Evolutionary conservation across 2,329 filamentous ascomycete species (phyloP).

Genomic region (Xylaria polymorpha): DNA sequence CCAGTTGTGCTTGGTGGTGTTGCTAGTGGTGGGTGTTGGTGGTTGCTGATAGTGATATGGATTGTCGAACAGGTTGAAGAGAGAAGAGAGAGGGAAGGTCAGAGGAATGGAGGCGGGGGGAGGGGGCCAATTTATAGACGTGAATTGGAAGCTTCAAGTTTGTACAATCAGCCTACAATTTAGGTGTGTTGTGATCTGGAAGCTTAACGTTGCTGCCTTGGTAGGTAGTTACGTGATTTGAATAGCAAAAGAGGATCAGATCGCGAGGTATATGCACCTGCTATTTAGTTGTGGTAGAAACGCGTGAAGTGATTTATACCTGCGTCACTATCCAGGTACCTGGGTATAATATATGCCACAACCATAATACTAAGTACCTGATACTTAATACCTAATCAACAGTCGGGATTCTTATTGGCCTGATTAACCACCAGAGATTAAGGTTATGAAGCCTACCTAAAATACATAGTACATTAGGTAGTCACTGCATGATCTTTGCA

Average conservation of each 20-base stretch:
- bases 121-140: slow-evolving; percentile 2
- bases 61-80: no score
- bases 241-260: background rate
- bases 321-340: background rate
- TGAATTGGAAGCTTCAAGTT: background rate
- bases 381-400: no score
- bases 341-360: background rate
- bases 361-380: no score
- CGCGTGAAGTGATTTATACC: background rate
- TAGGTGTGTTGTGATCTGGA: background rate
- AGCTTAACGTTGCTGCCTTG: background rate
- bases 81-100: background rate
- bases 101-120: background rate
- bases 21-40: no score
- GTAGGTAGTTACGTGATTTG: background rate
- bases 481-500: no score
- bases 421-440: no score
- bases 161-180: background rate
- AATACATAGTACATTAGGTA: no score
- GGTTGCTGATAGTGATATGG: no score
- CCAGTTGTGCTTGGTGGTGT: no score
- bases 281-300: background rate
- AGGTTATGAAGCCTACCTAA: no score
- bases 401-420: no score
- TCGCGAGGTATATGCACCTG: background rate